Evolutionary conservation across 495 filamentous ascomycete genomes (phyloP).

Genomic region (Entonaema liquescens): DNA sequence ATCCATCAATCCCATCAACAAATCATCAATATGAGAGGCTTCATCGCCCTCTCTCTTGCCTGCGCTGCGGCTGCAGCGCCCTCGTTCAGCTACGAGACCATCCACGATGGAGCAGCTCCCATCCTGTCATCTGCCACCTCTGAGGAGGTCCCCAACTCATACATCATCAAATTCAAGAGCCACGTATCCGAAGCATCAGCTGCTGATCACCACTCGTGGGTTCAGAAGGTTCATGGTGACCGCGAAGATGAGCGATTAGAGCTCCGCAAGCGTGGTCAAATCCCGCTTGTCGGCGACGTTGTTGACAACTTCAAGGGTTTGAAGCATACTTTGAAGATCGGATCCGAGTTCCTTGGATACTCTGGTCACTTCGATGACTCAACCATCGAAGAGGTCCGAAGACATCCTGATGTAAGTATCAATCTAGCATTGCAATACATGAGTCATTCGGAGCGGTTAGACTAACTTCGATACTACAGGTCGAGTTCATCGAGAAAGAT

Average conservation of each 20-base stretch:
- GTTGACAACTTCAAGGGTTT: slow-evolving; percentile 81
- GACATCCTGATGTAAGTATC: slow-evolving; percentile 93
- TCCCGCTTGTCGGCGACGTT: slow-evolving; percentile 72
- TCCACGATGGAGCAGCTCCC: slow-evolving; percentile 87
- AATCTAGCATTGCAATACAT: background rate
- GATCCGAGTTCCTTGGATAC: slow-evolving; percentile 84
- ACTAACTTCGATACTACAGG: slow-evolving; percentile 61
- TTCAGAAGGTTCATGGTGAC: slow-evolving; percentile 80
- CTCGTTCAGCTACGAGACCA: slow-evolving; percentile 74
- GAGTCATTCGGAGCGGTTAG: background rate
- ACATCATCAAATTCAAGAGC: slow-evolving; percentile 98
- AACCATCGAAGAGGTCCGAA: slow-evolving; percentile 91
- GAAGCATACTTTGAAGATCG: slow-evolving; percentile 95
- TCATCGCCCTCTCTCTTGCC: slow-evolving; percentile 72
- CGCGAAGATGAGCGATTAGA: slow-evolving; percentile 70
- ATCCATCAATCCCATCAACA: slow-evolving; percentile 19
- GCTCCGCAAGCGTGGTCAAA: slow-evolving; percentile 88
- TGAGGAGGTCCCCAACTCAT: slow-evolving; percentile 82
- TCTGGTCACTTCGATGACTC: slow-evolving; percentile 95
- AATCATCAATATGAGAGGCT: slow-evolving; percentile 73
- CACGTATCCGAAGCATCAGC: slow-evolving; percentile 76
- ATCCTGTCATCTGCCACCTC: slow-evolving; percentile 82
- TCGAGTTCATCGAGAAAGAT: slow-evolving; percentile 96
- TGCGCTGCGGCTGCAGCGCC: slow-evolving; percentile 78
- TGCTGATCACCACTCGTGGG: slow-evolving; percentile 85